Conservation (phyloP, 345 rosid genomes). For the Firmiana major region DNA sequence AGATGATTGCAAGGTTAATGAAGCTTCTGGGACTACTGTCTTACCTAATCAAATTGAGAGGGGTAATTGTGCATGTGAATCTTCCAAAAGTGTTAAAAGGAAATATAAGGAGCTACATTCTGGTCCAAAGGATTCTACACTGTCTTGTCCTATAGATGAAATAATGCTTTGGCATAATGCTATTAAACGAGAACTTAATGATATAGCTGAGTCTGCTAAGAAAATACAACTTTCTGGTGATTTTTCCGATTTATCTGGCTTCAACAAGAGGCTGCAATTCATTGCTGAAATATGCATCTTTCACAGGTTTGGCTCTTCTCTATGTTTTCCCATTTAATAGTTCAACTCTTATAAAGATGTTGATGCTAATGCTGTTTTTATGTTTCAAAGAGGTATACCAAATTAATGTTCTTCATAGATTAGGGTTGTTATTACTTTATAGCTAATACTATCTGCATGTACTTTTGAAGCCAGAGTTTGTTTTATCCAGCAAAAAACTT, state of each 20-base stretch:
- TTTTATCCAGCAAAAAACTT: neutral
- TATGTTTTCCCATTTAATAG: neutral
- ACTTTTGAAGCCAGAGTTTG: neutral
- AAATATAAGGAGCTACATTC: constrained; percentile 36
- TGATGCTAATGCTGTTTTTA: neutral
- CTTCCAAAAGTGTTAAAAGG: constrained; percentile 41
- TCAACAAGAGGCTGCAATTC: constrained; percentile 55
- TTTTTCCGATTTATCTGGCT: constrained; percentile 44
- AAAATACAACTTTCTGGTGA: constrained; percentile 47
- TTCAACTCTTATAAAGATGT: neutral
- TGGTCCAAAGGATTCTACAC: constrained; percentile 23
- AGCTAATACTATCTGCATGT: neutral
- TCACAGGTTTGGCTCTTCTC: constrained; percentile 41
- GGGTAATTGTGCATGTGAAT: constrained; percentile 37
- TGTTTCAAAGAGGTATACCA: neutral
- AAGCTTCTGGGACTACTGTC: constrained; percentile 19
- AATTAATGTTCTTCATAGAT: neutral
- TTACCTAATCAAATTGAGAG: constrained; percentile 19
- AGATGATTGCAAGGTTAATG: constrained; percentile 18
- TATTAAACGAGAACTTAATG: constrained; percentile 44
- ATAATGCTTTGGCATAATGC: constrained; percentile 65
- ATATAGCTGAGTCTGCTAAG: constrained; percentile 50
- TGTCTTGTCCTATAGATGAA: constrained; percentile 47
- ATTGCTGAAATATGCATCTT: constrained; percentile 64
- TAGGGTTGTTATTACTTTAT: constrained; percentile 2